phyloP scores from a whole-genome alignment of 2,329 filamentous ascomycete genomes.

The Cladophialophora immunda region DNA sequence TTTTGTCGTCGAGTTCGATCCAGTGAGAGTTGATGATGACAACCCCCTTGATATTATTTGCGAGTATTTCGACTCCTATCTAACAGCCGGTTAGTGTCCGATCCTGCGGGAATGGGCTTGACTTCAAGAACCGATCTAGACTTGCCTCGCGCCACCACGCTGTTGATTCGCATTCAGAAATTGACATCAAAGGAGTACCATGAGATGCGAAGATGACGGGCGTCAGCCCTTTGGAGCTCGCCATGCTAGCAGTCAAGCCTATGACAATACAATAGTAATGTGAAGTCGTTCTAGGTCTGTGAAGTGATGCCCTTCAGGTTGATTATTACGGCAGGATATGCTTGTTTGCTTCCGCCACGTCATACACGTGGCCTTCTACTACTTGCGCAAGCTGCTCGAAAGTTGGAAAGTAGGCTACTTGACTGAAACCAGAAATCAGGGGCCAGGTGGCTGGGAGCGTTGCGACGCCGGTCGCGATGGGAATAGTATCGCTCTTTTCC shows the following conservation, averaged over 20 bases:
- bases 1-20: slow-evolving; percentile 64
- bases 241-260: not conserved
- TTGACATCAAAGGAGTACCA: not conserved
- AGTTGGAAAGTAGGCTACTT: not conserved
- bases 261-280: too few species aligned
- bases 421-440: not conserved
- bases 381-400: too few species aligned
- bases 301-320: too few species aligned
- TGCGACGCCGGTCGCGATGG: too few species aligned
- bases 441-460: too few species aligned
- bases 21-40: slow-evolving; percentile 65
- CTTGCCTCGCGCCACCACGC: not conserved
- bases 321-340: too few species aligned
- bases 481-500: too few species aligned
- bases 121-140: too few species aligned
- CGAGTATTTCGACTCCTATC: not conserved
- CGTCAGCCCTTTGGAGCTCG: not conserved
- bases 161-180: not conserved
- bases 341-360: too few species aligned
- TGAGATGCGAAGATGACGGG: not conserved
- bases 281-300: too few species aligned
- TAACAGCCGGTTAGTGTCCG: not conserved
- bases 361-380: too few species aligned
- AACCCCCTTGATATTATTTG: not conserved
- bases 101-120: too few species aligned